Base-by-base conservation (phyloP, 306 rosid species). In the Sechiopsis laciniata region DNA sequence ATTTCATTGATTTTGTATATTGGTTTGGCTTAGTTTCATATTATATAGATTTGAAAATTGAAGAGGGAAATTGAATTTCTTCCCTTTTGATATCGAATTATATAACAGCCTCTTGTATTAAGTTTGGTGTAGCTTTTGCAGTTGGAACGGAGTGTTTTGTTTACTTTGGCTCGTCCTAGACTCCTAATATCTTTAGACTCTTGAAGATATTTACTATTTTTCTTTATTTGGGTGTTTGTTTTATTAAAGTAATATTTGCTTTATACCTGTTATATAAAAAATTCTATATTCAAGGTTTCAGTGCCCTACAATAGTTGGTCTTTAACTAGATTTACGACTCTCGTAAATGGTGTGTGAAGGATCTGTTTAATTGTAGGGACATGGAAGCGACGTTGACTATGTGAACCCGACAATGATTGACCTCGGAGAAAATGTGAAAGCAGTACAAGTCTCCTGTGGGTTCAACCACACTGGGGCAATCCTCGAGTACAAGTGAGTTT, bases 391-490 rank as follows among this genome's bases (percentile, higher is more conserved):
- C 67, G 90, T 90, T 74, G 98, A 93, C 88, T 80, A 65, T 60
- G 79, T 90, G 79, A 82, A 80, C 69, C 98, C 98, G 45, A 65
- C 85, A 9, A 83, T 72, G 87, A 84, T 93, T 76, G 61, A 64
- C 58, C 63, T 93, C 14, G 87, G 85, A 76, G 82, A 81, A 62
- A 82, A 84, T 57, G 83, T 85, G 77, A 85, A 84, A 78, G 96
- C 94, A 40, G 74, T 93, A 70, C 91, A 90, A 77, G 79, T 90
- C 76, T 93, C 97, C 10, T 88, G 97, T n/a, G 98, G 98, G 55
- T 93, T 93, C 92, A 93, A 93, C 83, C 98, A 93, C 84, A 93
- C 93, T 14, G 98, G 91, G 76, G 96, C 96, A 69, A 80, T 93
- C 78, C 80, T 93, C 56, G 96, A 87, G 77, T 83, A 84, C 81